Conservation (phyloP, 2,329 filamentous ascomycete genomes). For the Phialophora tarda region DNA sequence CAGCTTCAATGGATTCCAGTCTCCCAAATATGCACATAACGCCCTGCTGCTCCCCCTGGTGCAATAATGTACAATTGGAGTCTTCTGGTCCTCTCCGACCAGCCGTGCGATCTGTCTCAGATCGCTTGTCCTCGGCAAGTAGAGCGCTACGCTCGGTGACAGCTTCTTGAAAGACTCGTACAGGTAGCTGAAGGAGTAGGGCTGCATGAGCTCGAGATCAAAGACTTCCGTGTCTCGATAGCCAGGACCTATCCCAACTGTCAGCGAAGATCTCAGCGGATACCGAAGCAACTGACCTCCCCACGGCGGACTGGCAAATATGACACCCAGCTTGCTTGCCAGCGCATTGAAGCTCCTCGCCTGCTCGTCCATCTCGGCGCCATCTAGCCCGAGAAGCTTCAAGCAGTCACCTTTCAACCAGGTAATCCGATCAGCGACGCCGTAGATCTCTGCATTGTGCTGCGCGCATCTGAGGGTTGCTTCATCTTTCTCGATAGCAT, state of each 20-base stretch:
- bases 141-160: conserved; percentile 69
- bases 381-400: conserved; percentile 62
- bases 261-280: not conserved
- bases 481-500: conserved; percentile 85
- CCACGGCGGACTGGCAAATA: conserved; percentile 78
- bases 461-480: conserved; percentile 86
- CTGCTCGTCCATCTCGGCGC: conserved; percentile 24
- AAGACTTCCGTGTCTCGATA: conserved; percentile 74
- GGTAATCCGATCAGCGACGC: conserved; percentile 75
- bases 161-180: conserved; percentile 64
- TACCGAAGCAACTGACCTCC: conserved; percentile 58
- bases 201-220: conserved; percentile 83
- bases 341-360: conserved; percentile 53
- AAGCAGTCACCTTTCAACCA: conserved; percentile 92
- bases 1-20: conserved; percentile 29
- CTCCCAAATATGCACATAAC: conserved; percentile 64
- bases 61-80: conserved; percentile 86
- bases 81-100: conserved; percentile 58
- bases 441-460: conserved; percentile 87
- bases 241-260: conserved; percentile 57
- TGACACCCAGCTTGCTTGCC: conserved; percentile 58
- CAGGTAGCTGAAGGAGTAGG: conserved; percentile 73
- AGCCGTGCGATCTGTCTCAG: conserved; percentile 73
- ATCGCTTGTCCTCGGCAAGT: conserved; percentile 83
- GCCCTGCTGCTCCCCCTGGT: conserved; percentile 87